These are phyloP conservation scores for Viola odorata DNA, from an alignment of 345 rosid species.

Conservation along the genomic window DNA sequence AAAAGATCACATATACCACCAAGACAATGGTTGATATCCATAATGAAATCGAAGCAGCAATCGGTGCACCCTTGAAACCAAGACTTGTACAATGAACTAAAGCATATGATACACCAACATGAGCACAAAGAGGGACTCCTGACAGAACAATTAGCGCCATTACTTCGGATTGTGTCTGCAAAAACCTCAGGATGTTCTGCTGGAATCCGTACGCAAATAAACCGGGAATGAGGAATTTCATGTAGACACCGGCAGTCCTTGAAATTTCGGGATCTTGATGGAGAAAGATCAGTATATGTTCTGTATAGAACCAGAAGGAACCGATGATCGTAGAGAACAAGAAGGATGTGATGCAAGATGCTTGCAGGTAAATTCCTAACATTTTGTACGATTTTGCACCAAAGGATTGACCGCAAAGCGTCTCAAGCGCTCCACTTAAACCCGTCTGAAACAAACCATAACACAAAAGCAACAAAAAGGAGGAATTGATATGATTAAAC, in stretches of 20 bases:
- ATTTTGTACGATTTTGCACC: conserved; percentile 59
- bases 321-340: conserved; percentile 31
- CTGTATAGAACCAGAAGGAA: conserved; percentile 53
- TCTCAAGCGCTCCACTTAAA: conserved; percentile 78
- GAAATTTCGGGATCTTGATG: conserved; percentile 57
- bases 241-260: conserved; percentile 47
- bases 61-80: conserved; percentile 62
- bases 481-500: conserved; percentile 23
- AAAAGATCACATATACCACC: conserved; percentile 36
- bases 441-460: conserved; percentile 45
- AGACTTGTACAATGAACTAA: conserved; percentile 37
- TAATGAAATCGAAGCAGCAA: conserved; percentile 61
- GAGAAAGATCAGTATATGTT: conserved; percentile 40
- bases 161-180: conserved; percentile 65
- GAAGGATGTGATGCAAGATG: conserved; percentile 23
- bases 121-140: conserved; percentile 36
- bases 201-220: conserved; percentile 56
- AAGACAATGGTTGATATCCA: conserved; percentile 48
- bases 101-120: conserved; percentile 39
- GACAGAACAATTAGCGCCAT: conserved; percentile 44
- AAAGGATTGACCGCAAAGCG: conserved; percentile 84
- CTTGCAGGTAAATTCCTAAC: conserved; percentile 67
- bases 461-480: conserved; percentile 48
- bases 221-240: conserved; percentile 58
- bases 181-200: conserved; percentile 67